A percentile compares a stretch with the other conserved stretches of the same genome.
These are phyloP conservation scores for Pestalotiopsis sp. DNA, from an alignment of 2,329 filamentous ascomycete genomes.

Conservation along the genomic window DNA sequence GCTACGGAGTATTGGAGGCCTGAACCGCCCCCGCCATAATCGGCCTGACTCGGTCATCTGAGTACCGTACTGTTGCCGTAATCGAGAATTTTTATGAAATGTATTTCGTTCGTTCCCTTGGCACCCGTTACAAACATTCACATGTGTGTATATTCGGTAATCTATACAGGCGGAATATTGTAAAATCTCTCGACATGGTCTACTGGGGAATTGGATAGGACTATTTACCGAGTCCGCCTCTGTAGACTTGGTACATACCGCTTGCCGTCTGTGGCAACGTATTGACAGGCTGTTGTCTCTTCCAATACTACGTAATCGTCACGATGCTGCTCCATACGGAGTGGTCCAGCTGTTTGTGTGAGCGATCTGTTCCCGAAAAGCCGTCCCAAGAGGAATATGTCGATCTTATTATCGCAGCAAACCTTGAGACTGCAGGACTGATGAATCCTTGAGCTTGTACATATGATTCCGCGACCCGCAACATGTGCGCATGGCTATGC, in stretches of 20 bases:
- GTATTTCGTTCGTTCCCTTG: background rate
- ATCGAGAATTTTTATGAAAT: background rate
- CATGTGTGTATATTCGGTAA: too few species aligned
- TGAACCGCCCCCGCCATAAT: background rate
- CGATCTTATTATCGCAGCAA: background rate
- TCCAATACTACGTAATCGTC: too few species aligned
- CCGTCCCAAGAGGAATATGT: background rate
- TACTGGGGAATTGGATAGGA: too few species aligned
- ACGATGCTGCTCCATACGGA: too few species aligned
- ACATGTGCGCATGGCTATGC: background rate
- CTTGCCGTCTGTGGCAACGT: too few species aligned
- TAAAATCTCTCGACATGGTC: too few species aligned
- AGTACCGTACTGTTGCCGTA: background rate
- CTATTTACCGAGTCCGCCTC: too few species aligned
- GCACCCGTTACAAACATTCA: background rate
- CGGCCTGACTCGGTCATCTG: background rate
- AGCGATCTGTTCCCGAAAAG: background rate
- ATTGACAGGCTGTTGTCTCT: too few species aligned
- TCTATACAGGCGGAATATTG: too few species aligned
- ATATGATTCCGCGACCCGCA: background rate
- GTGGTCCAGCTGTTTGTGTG: too few species aligned
- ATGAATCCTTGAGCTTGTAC: background rate
- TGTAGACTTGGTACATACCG: too few species aligned
- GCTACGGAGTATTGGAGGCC: background rate
- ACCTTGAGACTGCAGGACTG: background rate